Evolutionary conservation across 352 stramenopile genomes (phyloP), one percentile per base, ranked within the genome.

Genomic region (Aphanomyces stellatus): DNA sequence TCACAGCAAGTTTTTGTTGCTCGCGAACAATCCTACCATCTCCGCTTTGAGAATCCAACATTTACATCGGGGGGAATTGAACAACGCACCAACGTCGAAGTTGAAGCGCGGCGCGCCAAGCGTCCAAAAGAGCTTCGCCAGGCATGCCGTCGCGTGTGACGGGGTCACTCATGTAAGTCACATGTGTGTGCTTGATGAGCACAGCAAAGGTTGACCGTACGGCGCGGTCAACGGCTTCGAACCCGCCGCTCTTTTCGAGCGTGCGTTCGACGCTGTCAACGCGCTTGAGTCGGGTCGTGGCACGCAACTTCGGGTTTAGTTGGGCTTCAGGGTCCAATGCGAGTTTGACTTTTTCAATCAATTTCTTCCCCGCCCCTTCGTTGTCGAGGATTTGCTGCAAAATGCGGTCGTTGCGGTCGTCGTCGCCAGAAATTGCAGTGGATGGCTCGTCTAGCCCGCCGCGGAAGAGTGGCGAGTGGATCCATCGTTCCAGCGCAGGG

Each of bases 1-100:
- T 65, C 63, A 79, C 81, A 43, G 87, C 87, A 22, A 91, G 62
- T 46, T 93, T 95, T 56, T 95, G 87, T 46, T 95, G 87, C 60
- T 95, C 87, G 59, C 85, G 74, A 24, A 95, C 87, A 70, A 95
- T 93, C 86, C 85, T 92, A 69, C n/a, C n/a, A n/a, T n/a, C n/a
- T n/a, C n/a, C n/a, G n/a, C n/a, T n/a, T n/a, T n/a, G n/a, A n/a
- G n/a, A n/a, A n/a, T n/a, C n/a, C n/a, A n/a, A n/a, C n/a, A n/a
- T n/a, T n/a, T n/a, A n/a, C n/a, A n/a, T n/a, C n/a, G n/a, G n/a
- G n/a, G 2, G 2, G 22, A 19, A 62, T 19, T 27, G 4, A 33
- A 3, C 2, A 2, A 43, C 11, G 31, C 80, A 93, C 86, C 87
- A 95, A 59, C 85, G 80, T 57, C 87, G 85, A 27, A 95, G 74